phyloP scores from a whole-genome alignment of 108 stramenopile species.

The Nitzschia palea region DNA sequence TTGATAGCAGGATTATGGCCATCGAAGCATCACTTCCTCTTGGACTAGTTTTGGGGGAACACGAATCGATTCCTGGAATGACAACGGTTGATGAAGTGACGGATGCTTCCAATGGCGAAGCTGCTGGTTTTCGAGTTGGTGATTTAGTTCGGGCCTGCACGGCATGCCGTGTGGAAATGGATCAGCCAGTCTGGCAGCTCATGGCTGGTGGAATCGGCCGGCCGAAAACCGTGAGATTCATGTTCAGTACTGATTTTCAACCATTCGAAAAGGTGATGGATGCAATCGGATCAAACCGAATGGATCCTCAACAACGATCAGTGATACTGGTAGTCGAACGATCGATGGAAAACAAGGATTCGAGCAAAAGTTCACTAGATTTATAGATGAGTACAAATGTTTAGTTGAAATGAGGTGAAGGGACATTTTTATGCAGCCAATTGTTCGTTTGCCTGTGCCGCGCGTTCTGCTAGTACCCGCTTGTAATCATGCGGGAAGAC shows the following conservation, averaged over 20 bases:
- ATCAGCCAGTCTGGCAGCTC: slow-evolving; percentile 73
- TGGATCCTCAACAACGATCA: slow-evolving; percentile 67
- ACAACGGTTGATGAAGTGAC: slow-evolving; percentile 66
- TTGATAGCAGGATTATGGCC: slow-evolving; percentile 21
- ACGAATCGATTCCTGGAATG: slow-evolving; percentile 32
- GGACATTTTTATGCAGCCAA: slow-evolving; percentile 13
- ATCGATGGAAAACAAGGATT: background rate
- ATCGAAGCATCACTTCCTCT: slow-evolving; percentile 60
- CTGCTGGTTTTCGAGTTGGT: slow-evolving; percentile 56
- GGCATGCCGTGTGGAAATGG: slow-evolving; percentile 70
- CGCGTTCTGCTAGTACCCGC: slow-evolving; percentile 81
- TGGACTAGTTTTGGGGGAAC: slow-evolving; percentile 67
- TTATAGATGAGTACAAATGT: background rate
- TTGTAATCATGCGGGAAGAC: slow-evolving; percentile 98
- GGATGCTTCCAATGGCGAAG: slow-evolving; percentile 47
- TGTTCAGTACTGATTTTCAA: slow-evolving; percentile 57
- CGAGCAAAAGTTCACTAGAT: background rate
- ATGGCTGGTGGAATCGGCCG: slow-evolving; percentile 78
- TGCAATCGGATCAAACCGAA: slow-evolving; percentile 67
- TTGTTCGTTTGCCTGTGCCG: slow-evolving; percentile 38
- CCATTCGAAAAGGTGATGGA: slow-evolving; percentile 78
- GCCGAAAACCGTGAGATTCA: slow-evolving; percentile 74
- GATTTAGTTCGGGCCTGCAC: slow-evolving; percentile 75
- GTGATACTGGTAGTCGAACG: slow-evolving; percentile 75
- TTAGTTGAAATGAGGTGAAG: background rate